phyloP scores from a whole-genome alignment of 352 stramenopile species.

The Pythium biforme region DNA sequence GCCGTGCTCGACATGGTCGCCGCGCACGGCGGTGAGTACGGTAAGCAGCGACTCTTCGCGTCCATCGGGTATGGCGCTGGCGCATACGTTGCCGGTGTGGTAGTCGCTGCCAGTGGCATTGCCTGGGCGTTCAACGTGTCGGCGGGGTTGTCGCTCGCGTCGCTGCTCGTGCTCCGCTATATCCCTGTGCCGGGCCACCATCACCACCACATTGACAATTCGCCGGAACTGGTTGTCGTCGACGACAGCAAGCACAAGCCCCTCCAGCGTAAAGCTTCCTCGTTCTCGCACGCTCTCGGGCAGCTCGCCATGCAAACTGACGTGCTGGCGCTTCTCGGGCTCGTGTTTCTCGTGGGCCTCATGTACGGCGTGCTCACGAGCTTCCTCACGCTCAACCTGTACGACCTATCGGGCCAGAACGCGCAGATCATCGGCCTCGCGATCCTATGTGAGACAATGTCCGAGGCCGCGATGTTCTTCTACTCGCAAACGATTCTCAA shows the following conservation, averaged over 20 bases:
- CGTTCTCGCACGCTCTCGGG: conserved; percentile 41
- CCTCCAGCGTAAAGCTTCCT: conserved; percentile 28
- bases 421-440: conserved; percentile 73
- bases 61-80: conserved; percentile 60
- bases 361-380: conserved; percentile 80
- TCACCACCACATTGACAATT: no score
- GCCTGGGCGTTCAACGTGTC: conserved; percentile 76
- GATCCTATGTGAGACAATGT: conserved; percentile 76
- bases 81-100: conserved; percentile 66
- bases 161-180: conserved; percentile 56
- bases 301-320: conserved; percentile 44
- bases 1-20: conserved; percentile 63
- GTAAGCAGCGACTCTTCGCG: conserved; percentile 79
- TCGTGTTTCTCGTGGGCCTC: conserved; percentile 76
- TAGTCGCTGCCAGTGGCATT: conserved; percentile 58
- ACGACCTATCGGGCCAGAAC: conserved; percentile 69
- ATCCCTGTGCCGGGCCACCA: conserved; percentile 52
- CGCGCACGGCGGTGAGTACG: conserved; percentile 71
- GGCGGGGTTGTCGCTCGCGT: conserved; percentile 43
- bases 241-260: background rate
- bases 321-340: conserved; percentile 57
- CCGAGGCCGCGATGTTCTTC: conserved; percentile 79
- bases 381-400: conserved; percentile 80
- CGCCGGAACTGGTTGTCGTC: background rate
- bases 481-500: conserved; percentile 68